phyloP scores from a whole-genome alignment of 306 rosid species.

The Psophocarpus tetragonolobus region DNA sequence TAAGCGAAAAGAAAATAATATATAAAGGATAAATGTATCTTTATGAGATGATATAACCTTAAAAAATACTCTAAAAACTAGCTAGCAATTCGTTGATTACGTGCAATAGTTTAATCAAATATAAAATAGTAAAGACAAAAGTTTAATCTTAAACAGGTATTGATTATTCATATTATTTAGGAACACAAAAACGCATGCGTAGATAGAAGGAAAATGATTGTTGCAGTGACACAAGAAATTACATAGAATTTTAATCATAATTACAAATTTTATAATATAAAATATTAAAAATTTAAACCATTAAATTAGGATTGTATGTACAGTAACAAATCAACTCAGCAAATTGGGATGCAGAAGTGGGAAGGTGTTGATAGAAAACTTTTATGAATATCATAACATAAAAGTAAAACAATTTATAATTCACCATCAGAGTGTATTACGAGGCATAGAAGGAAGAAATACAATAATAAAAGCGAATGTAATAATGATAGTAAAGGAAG shows the following conservation, averaged over 20 bases:
- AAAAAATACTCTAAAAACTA: neutral
- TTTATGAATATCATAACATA: neutral
- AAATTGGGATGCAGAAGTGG: too few species aligned
- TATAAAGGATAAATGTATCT: neutral
- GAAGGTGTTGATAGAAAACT: neutral
- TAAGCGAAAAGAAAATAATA: neutral
- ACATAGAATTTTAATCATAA: too few species aligned
- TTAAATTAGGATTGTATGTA: too few species aligned
- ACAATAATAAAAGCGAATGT: neutral
- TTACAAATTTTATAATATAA: too few species aligned
- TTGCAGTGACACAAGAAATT: too few species aligned
- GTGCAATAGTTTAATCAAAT: neutral
- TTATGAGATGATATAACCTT: neutral
- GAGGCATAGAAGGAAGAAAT: neutral
- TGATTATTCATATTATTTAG: neutral
- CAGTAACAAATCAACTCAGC: too few species aligned
- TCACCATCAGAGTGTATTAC: conserved; percentile 25
- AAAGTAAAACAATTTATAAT: conserved; percentile 1
- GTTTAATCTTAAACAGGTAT: conserved; percentile 12
- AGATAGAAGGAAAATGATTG: too few species aligned
- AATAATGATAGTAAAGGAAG: neutral
- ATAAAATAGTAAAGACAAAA: neutral
- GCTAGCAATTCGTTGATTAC: neutral
- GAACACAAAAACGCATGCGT: neutral
- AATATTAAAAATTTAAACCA: too few species aligned